Percentiles rank a stretch among this genome's conserved stretches.
Evolutionary conservation across 441 rosid genomes (phyloP).

Genomic region (Manihot esculenta): DNA sequence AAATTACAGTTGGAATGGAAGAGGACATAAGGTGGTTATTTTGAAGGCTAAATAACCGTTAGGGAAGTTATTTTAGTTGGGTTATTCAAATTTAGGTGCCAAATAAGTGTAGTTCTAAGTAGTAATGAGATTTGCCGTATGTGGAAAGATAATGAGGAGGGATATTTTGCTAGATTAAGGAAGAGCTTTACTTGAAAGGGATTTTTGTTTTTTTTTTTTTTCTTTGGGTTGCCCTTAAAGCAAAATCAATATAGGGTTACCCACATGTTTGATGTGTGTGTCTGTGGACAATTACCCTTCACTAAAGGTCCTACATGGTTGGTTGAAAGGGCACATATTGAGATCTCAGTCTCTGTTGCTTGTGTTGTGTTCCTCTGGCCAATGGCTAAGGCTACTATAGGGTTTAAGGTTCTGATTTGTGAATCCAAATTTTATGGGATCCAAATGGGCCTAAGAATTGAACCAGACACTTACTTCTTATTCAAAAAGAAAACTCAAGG

Average conservation of each 20-base stretch:
- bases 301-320: conserved; percentile 8
- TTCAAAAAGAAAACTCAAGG: no score
- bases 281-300: conserved; percentile 21
- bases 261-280: conserved; percentile 31
- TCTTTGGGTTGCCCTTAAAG: conserved; percentile 58
- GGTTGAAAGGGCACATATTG: conserved; percentile 6
- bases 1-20: conserved; percentile 33
- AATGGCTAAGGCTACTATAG: no score
- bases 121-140: conserved; percentile 7
- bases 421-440: background rate
- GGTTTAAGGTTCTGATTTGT: background rate
- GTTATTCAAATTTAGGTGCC: conserved; percentile 36
- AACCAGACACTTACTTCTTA: no score
- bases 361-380: background rate
- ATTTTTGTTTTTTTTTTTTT: conserved; percentile 13
- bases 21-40: conserved; percentile 25
- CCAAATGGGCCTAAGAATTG: no score
- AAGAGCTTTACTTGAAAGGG: conserved; percentile 65
- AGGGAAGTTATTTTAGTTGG: conserved; percentile 34
- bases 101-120: conserved; percentile 30
- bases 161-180: conserved; percentile 19
- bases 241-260: conserved; percentile 39
- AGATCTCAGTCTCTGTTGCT: background rate
- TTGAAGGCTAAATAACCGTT: conserved; percentile 24
- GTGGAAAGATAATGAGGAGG: conserved; percentile 8